Percentiles rank a stretch among this genome's conserved stretches.
phyloP scores from a whole-genome alignment of 441 rosid species.

The Corymbia calophylla region DNA sequence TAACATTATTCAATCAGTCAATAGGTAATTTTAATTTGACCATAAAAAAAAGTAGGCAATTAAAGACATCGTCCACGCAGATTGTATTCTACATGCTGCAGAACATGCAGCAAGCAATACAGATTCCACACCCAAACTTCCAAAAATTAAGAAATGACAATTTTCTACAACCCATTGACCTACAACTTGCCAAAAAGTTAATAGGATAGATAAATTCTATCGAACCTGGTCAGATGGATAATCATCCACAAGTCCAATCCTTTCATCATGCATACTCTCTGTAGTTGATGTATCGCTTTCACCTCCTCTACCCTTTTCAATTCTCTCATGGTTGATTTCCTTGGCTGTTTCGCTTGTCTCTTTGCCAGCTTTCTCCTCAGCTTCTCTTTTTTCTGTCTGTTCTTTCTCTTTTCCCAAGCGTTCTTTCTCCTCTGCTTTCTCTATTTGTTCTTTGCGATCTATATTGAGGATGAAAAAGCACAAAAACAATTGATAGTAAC shows the following conservation, averaged over 20 bases:
- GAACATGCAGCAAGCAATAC: neutral
- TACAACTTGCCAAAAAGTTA: neutral
- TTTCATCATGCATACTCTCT: conserved; percentile 26
- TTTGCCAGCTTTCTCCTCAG: conserved; percentile 1
- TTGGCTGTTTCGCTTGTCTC: conserved; percentile 26
- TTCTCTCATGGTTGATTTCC: conserved; percentile 28
- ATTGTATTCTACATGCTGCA: neutral
- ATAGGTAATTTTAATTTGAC: neutral
- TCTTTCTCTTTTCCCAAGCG: neutral
- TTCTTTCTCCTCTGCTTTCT: conserved; percentile 7
- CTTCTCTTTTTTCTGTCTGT: conserved; percentile 1
- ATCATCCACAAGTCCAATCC: conserved; percentile 48
- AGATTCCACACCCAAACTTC: neutral
- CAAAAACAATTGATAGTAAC: neutral
- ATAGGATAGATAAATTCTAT: neutral
- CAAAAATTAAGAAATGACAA: neutral
- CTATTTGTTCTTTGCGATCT: conserved; percentile 8
- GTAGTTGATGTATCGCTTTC: conserved; percentile 23
- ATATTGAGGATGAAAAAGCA: neutral
- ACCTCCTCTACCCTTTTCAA: conserved; percentile 14
- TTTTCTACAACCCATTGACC: neutral
- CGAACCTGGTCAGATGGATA: conserved; percentile 48
- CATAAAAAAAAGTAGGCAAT: neutral
- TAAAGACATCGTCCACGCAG: neutral
- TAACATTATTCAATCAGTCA: neutral